Evolutionary conservation across 805 yeast species (phyloP), one percentile per base, ranked within the genome.

Genomic region (Blastobotrys chiropterorum): DNA sequence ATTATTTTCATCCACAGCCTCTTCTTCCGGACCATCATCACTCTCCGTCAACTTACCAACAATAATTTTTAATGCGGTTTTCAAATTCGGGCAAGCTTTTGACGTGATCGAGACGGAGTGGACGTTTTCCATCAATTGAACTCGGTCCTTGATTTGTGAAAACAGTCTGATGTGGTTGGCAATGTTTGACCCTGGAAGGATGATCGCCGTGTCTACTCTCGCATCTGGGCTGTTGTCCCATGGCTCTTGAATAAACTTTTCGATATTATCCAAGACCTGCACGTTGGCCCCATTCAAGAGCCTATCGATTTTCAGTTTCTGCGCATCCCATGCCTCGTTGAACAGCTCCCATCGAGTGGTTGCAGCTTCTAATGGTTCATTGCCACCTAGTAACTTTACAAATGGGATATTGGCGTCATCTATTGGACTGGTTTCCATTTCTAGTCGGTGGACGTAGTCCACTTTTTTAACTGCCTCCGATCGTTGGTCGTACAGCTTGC

Each of bases 341-440:
- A 71, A 78, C 40, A 75, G 56, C 34, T 68, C 65, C 72, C 77
- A 73, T 54, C 82, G 60, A 38, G 67, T 58, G 17, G 63, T 51
- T 20, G 70, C 67, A 50, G 71, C 68, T 1, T 62, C 66, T 2
- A 57, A 51, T 1, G 76, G 67, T 58, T 79, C 83, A 14, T 66
- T 55, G 1, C 80, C 81, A 15, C 71, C 69, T 39, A 77, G 53
- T 4, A 78, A 62, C 45, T 66, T 62, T 5, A 73, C 67, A 62
- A 78, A 75, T 11, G 81, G 80, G 4, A 67, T 54, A 2, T 57
- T 40, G 11, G 60, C 53, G 5, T 56, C 59, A 2, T 53, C 47
- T 2, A 47, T 42, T 0, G 63, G 57, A 6, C 21, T 46, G 1
- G 49, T 30, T 34, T 59, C 58, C 15, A 38, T 3, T 15, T 49